Evolutionary conservation across 163 green algal genomes (phyloP).

Genomic region (Scenedesmus sp.): DNA sequence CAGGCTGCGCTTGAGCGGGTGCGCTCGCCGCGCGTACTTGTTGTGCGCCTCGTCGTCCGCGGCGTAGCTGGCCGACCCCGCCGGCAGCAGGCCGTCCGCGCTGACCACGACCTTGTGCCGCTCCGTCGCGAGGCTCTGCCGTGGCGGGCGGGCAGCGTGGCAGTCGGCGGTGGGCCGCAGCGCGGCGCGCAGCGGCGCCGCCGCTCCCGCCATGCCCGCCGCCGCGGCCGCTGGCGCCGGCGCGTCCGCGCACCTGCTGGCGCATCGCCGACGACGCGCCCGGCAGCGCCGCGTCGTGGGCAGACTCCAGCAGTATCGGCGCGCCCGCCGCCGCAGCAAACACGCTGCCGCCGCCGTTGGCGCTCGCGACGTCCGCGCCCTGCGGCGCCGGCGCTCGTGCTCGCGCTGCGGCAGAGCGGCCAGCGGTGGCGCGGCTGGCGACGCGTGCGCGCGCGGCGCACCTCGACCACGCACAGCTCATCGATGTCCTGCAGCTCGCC

Average conservation of each 20-base stretch:
- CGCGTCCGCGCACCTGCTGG: slow-evolving; percentile 16
- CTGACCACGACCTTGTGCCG: slow-evolving; percentile 45
- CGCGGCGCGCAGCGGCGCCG: too few species aligned
- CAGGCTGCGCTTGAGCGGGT: slow-evolving; percentile 62
- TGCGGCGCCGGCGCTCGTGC: background rate
- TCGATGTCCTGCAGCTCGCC: slow-evolving; percentile 95
- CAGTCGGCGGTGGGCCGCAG: background rate
- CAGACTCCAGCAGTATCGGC: too few species aligned
- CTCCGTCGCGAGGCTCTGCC: slow-evolving; percentile 27
- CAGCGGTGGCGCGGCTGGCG: too few species aligned
- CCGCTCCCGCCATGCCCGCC: background rate
- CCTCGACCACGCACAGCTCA: slow-evolving; percentile 88
- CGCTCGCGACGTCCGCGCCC: slow-evolving; percentile 16
- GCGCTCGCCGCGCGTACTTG: slow-evolving; percentile 72
- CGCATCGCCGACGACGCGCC: slow-evolving; percentile 17
- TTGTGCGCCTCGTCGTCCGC: slow-evolving; percentile 50
- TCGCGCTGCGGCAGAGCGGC: background rate
- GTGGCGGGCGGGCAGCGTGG: background rate
- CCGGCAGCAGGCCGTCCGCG: slow-evolving; percentile 38
- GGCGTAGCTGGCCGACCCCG: slow-evolving; percentile 34
- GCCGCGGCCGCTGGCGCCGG: too few species aligned
- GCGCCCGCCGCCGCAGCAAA: slow-evolving; percentile 14
- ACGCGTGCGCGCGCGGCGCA: too few species aligned
- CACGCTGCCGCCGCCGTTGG: background rate
- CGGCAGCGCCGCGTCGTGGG: background rate